These are phyloP conservation scores for Lachancea thermotolerans DNA, from an alignment of 805 yeast genomes.

Conservation along the genomic window DNA sequence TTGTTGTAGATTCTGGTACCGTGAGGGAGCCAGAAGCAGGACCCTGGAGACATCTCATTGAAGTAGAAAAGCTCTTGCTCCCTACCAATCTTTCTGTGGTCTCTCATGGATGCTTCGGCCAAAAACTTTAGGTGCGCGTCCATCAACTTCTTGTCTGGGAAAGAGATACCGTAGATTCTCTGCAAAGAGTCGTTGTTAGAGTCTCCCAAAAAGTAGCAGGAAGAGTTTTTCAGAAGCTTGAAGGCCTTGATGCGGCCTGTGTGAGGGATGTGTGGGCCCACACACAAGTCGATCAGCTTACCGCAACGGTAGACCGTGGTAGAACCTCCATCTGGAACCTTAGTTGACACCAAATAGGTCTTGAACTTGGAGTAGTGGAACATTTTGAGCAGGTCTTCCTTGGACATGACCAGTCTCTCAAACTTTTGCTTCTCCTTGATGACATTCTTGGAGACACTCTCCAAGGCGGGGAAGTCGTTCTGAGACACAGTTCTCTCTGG, in stretches of 20 bases:
- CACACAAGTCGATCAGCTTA: constrained; percentile 90
- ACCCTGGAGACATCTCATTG: constrained; percentile 96
- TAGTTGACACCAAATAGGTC: constrained; percentile 75
- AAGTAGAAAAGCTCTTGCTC: constrained; percentile 95
- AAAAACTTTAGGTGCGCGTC: constrained; percentile 90
- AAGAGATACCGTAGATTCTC: constrained; percentile 94
- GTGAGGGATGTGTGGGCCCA: constrained; percentile 97
- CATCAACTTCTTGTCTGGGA: constrained; percentile 97
- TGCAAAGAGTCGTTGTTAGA: constrained; percentile 89
- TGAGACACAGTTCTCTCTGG: constrained; percentile 69
- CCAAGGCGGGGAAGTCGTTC: constrained; percentile 77
- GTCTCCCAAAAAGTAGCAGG: constrained; percentile 94
- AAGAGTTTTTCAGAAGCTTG: constrained; percentile 90
- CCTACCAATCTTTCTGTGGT: constrained; percentile 91
- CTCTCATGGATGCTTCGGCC: constrained; percentile 93
- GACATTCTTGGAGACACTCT: constrained; percentile 79
- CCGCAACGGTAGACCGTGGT: constrained; percentile 98
- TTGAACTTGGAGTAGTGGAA: constrained; percentile 94
- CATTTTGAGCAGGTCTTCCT: constrained; percentile 88
- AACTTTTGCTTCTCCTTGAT: constrained; percentile 93
- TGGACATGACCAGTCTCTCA: constrained; percentile 86
- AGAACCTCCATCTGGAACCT: constrained; percentile 92
- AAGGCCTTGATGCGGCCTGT: constrained; percentile 94
- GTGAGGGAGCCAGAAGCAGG: constrained; percentile 98
- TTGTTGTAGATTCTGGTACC: constrained; percentile 96